Base-by-base conservation (phyloP, 2,329 filamentous ascomycete species). In the Rhynchosporium agropyri region DNA sequence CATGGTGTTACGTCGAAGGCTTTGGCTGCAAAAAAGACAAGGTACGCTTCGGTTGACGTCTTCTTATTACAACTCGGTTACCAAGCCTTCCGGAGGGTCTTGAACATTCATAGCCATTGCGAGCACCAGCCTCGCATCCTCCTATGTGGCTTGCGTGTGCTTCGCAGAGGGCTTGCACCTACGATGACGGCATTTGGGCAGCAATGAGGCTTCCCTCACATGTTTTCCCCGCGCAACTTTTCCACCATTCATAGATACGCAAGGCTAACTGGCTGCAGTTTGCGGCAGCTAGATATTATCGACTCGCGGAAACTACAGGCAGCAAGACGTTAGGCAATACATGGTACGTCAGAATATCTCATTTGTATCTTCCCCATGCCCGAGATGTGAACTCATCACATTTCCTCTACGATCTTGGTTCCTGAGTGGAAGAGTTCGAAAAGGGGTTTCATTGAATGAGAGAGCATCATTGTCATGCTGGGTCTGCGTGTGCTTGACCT, bases 21-120 rank as follows among this genome's bases (percentile, higher is more conserved):
- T 97, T 96, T 77, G 95, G 95, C 40, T 94, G 92, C 74, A 95
- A 92, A 77, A 99, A 98, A 77, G 93, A 99, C 81, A 98, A 97
- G 90, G 94, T 97, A 83, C 78, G 91, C 85, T 65, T 49, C n/a
- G 15, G 53, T 61, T 56, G 28, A 28, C 53, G 54, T 42, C 38
- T 59, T 43, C 55, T 53, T 50, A 20, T 50, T 48, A 61, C 56
- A 28, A 33, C 33, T 31, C 20, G 58, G 20, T 12, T 60, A 64
- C 64, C 68, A 63, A 65, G 63, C 60, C 45, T 65, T 68, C 68
- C 63, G 67, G 67, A 71, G 69, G 68, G 67, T 67, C 67, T 71
- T 67, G 68, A 61, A 58, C 57, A 48, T 51, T 53, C 54, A 63
- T 58, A 58, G 33, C 69, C 69, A 67, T 64, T 56, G 28, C 28